Percentiles rank a stretch among this genome's conserved stretches.
These are phyloP conservation scores for Taxawa tesnikishii DNA, from an alignment of 2,329 filamentous ascomycete species.

Conservation along the genomic window DNA sequence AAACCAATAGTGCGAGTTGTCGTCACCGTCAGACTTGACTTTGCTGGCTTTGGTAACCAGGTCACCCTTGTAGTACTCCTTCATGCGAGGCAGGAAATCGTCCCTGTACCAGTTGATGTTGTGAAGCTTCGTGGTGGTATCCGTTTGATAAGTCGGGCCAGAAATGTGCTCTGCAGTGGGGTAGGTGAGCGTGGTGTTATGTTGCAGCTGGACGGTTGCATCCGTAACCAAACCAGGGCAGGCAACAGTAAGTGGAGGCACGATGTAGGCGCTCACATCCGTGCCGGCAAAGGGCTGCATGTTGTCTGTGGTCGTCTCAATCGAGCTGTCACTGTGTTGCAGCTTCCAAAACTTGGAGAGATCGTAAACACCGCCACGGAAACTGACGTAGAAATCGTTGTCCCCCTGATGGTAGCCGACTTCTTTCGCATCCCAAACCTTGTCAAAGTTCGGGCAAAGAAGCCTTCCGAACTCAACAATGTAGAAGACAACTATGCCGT, in stretches of 20 bases:
- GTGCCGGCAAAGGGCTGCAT: slow-evolving; percentile 73
- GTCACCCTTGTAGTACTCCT: slow-evolving; percentile 76
- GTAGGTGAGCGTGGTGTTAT: slow-evolving; percentile 49
- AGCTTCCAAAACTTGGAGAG: slow-evolving; percentile 76
- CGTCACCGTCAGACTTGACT: slow-evolving; percentile 53
- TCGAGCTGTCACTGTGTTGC: slow-evolving; percentile 66
- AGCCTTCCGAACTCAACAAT: slow-evolving; percentile 77
- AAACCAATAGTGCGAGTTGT: slow-evolving; percentile 64
- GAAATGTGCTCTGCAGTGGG: slow-evolving; percentile 51
- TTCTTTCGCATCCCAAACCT: slow-evolving; percentile 67
- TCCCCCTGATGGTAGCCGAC: slow-evolving; percentile 58
- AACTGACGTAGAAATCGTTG: slow-evolving; percentile 74
- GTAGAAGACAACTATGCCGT: slow-evolving; percentile 77
- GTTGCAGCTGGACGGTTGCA: slow-evolving; percentile 40
- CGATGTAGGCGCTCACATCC: slow-evolving; percentile 76
- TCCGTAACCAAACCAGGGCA: slow-evolving; percentile 62
- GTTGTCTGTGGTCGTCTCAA: slow-evolving; percentile 43
- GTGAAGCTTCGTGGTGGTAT: slow-evolving; percentile 46
- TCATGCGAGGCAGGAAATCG: slow-evolving; percentile 65
- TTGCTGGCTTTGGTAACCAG: slow-evolving; percentile 56
- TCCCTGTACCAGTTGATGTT: slow-evolving; percentile 64
- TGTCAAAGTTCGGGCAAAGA: slow-evolving; percentile 82
- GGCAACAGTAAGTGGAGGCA: slow-evolving; percentile 59
- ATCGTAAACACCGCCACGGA: slow-evolving; percentile 84
- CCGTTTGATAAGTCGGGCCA: slow-evolving; percentile 45